Percentiles rank a stretch among this genome's conserved stretches.
phyloP scores from a whole-genome alignment of 331 rosid genomes.

The Malus hybrid region DNA sequence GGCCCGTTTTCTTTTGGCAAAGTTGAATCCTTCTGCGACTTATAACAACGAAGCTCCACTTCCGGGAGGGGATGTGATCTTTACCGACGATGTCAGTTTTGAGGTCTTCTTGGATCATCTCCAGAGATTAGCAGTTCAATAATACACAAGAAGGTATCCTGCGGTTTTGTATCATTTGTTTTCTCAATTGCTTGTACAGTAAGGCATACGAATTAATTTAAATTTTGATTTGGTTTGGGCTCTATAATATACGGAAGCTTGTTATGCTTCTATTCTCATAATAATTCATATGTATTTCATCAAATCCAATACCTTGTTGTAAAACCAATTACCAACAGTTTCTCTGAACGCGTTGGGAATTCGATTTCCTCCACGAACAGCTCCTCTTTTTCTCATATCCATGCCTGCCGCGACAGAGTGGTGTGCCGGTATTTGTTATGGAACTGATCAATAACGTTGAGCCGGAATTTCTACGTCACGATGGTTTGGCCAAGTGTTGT shows the following conservation, averaged over 20 bases:
- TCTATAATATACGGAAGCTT: not conserved
- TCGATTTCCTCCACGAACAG: not conserved
- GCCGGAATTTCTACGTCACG: not conserved
- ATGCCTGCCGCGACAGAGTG: too few species aligned
- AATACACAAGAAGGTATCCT: not conserved
- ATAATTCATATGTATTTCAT: not conserved
- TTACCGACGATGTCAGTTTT: slow-evolving; percentile 90
- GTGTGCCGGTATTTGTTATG: not conserved
- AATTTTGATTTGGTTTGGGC: slow-evolving; percentile 9
- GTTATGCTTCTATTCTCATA: not conserved
- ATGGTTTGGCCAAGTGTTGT: too few species aligned
- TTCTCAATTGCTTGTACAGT: slow-evolving; percentile 46
- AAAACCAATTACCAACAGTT: not conserved
- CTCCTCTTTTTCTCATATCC: too few species aligned
- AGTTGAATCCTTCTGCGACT: slow-evolving; percentile 84
- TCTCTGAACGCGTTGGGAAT: not conserved
- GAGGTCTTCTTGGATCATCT: slow-evolving; percentile 96
- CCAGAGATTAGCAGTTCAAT: slow-evolving; percentile 94
- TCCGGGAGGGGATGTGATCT: slow-evolving; percentile 84
- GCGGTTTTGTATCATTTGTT: slow-evolving; percentile 35
- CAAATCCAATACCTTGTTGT: not conserved
- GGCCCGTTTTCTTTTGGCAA: slow-evolving; percentile 93
- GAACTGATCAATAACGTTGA: not conserved
- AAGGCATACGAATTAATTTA: slow-evolving; percentile 3
- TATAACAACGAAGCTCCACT: slow-evolving; percentile 63